Base-by-base conservation (phyloP, 176 grass and related monocot species). In the Musa beccarii region DNA sequence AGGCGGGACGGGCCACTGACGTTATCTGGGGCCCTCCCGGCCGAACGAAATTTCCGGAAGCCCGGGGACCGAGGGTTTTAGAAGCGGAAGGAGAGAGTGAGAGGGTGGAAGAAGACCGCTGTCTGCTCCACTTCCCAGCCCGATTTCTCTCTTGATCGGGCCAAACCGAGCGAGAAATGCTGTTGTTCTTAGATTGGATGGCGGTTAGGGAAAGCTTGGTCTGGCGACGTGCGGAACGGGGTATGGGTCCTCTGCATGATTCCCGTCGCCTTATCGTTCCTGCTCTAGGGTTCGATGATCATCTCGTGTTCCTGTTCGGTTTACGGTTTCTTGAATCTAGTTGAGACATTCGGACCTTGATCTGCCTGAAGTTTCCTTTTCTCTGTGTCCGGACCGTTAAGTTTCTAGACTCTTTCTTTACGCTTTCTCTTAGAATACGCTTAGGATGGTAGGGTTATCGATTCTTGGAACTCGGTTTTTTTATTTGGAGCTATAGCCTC, bases 11-110 rank as follows among this genome's bases (percentile, higher is more conserved):
- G 78, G 68, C 28, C 34, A 72, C 25, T 25, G 11, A 10, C 0
- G 78, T 80, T 54, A 73, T 72, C 72, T 63, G 34, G 6, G 5
- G 23, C 0, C 34, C 1, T 16, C 15, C 49, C 20, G 1, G 55
- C n/a, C 54, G n/a, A 1, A 14, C 2, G 55, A n/a, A 53, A 73
- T 63, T 63, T 72, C 20, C n/a, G 20, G 73, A 54, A 54, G 57
- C 50, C 55, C 69, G 49, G 57, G 54, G 29, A 73, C 72, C 52
- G 78, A 66, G 69, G 69, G 55, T 73, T 80, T 80, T 73, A 73
- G 79, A 70, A 70, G 49, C 43, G 49, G 63, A 66, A 10, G 51
- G 43, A 70, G 68, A 70, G 68, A 70, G 29, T 20, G 68, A 51
- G 29, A n/a, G 49, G 2, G 59, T 59, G 26, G 17, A 49, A 71